Evolutionary conservation across 345 rosid species (phyloP).

Genomic region (Citrus mangshanensis): DNA sequence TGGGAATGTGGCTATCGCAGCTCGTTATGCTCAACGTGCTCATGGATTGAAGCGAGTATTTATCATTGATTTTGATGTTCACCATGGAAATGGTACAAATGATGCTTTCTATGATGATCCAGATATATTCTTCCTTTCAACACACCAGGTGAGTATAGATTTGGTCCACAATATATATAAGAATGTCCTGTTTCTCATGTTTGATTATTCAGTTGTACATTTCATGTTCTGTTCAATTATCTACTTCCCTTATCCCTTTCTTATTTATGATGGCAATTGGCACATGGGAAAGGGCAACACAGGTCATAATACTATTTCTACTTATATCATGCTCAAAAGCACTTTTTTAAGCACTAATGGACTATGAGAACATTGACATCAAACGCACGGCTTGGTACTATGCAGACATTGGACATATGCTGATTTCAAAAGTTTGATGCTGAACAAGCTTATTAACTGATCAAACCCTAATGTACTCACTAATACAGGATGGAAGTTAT

Average conservation of each 20-base stretch:
- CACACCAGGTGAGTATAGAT: conserved; percentile 66
- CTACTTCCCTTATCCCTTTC: neutral
- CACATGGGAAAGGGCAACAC: neutral
- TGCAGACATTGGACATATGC: neutral
- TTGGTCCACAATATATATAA: neutral
- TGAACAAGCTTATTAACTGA: neutral
- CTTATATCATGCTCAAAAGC: neutral
- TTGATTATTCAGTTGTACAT: neutral
- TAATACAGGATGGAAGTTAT: conserved; percentile 78
- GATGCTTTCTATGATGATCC: conserved; percentile 89
- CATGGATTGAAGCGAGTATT: conserved; percentile 72
- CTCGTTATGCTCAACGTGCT: conserved; percentile 76
- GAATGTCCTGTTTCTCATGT: neutral
- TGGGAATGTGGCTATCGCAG: conserved; percentile 91
- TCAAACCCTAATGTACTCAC: neutral
- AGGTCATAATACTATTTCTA: neutral
- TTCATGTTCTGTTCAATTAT: no score
- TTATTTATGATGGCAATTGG: neutral
- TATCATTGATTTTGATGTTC: conserved; percentile 93
- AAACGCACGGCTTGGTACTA: neutral
- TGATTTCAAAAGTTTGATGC: neutral
- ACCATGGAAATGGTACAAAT: conserved; percentile 93
- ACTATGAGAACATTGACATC: neutral
- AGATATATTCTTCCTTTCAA: conserved; percentile 84
- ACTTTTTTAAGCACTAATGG: neutral